Evolutionary conservation across 495 filamentous ascomycete genomes (phyloP).

Genomic region (Parachaetomium inaequale): DNA sequence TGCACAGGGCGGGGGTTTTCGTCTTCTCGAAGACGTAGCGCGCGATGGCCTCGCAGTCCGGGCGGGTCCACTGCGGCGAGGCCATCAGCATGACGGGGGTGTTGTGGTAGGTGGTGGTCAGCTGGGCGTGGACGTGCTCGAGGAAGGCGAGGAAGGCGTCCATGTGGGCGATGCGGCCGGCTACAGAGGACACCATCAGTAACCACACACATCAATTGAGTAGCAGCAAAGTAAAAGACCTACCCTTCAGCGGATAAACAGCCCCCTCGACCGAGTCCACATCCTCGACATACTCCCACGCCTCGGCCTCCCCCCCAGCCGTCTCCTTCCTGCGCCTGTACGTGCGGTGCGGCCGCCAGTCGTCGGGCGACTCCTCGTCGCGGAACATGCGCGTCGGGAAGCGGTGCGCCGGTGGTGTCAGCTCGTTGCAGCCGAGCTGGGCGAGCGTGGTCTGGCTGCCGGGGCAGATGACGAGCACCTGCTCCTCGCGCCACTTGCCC

Average conservation of each 20-base stretch:
- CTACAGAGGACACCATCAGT: conserved; percentile 21
- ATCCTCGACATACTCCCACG: conserved; percentile 76
- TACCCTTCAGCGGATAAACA: conserved; percentile 72
- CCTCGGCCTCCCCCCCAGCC: conserved; percentile 34
- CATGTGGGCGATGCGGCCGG: conserved; percentile 85
- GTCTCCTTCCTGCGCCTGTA: conserved; percentile 61
- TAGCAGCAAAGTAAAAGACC: neutral
- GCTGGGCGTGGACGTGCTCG: conserved; percentile 75
- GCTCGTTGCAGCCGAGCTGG: conserved; percentile 88
- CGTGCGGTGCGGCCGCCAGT: conserved; percentile 81
- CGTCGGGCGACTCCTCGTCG: conserved; percentile 68
- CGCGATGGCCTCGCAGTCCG: conserved; percentile 75
- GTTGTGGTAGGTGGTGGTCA: conserved; percentile 83
- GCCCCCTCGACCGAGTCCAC: conserved; percentile 82
- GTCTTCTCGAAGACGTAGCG: conserved; percentile 97
- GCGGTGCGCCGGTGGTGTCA: conserved; percentile 77
- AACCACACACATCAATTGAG: neutral
- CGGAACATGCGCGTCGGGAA: conserved; percentile 92
- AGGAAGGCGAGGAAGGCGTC: conserved; percentile 87
- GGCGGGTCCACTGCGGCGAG: conserved; percentile 79
- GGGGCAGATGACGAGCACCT: conserved; percentile 75
- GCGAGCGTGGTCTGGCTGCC: conserved; percentile 92
- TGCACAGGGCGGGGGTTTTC: conserved; percentile 81
- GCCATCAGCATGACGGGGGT: conserved; percentile 86
- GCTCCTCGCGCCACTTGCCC: conserved; percentile 53